These are phyloP conservation scores for Coniferiporia weirii DNA, from an alignment of 1,284 basidiomycete genomes.

Conservation along the genomic window DNA sequence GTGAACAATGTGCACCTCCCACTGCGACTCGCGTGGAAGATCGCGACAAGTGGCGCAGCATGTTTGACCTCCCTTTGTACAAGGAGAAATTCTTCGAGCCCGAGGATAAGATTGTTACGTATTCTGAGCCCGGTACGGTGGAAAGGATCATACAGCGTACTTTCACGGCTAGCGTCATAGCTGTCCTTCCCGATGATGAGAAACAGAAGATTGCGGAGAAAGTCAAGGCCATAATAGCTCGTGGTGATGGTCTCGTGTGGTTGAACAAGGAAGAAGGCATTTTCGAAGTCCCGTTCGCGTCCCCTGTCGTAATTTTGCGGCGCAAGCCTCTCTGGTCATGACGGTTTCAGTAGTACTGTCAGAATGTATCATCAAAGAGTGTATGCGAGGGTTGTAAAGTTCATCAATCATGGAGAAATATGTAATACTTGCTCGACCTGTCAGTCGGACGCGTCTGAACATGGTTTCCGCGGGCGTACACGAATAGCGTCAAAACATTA, in stretches of 20 bases:
- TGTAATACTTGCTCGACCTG: too few relatives aligned
- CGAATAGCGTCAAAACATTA: too few relatives aligned
- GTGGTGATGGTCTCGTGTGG: background rate
- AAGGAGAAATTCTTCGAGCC: background rate
- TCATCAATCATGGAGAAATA: background rate
- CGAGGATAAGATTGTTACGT: background rate
- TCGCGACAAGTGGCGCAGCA: background rate
- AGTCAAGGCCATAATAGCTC: background rate
- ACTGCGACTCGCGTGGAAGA: background rate
- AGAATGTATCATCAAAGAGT: background rate
- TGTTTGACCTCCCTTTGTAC: background rate
- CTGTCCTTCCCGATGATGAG: background rate
- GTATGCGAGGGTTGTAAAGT: background rate
- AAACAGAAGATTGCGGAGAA: background rate
- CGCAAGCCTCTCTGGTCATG: background rate
- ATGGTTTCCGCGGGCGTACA: too few relatives aligned
- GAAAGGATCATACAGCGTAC: background rate
- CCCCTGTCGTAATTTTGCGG: background rate
- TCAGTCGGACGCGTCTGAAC: too few relatives aligned
- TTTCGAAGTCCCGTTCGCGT: background rate
- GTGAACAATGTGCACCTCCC: background rate
- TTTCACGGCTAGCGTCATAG: background rate
- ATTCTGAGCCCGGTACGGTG: background rate
- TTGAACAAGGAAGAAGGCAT: background rate
- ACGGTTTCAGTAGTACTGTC: background rate